A percentile compares a stretch with the other conserved stretches of the same genome.
Conservation (phyloP, 2,329 filamentous ascomycete genomes). For the Dothidotthia symphoricarpi region DNA sequence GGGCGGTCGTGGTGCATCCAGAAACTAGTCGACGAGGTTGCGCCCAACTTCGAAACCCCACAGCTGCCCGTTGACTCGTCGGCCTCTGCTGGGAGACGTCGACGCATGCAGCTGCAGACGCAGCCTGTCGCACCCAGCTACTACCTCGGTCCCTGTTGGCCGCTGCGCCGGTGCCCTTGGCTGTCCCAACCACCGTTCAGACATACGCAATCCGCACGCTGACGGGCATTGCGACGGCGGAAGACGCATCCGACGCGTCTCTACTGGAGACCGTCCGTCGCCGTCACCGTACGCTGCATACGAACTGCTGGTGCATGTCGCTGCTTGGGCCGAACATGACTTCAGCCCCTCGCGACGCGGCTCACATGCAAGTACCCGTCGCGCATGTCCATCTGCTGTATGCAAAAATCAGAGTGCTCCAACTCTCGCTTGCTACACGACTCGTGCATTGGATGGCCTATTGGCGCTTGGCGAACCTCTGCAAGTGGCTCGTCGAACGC, state of each 20-base stretch:
- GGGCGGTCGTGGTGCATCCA: constrained; percentile 15
- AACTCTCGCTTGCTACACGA: constrained; percentile 24
- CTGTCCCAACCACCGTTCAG: too few relatives aligned
- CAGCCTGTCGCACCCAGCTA: neutral
- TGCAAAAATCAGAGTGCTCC: too few relatives aligned
- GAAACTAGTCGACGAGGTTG: constrained; percentile 11
- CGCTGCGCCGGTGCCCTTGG: too few relatives aligned
- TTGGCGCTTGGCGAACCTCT: constrained; percentile 19
- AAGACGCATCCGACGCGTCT: too few relatives aligned
- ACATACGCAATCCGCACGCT: too few relatives aligned
- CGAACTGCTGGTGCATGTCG: too few relatives aligned
- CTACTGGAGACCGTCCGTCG: too few relatives aligned
- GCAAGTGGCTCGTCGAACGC: constrained; percentile 19
- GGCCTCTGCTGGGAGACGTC: constrained; percentile 16
- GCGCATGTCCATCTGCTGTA: neutral
- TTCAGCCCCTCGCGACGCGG: constrained; percentile 11
- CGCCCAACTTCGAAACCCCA: constrained; percentile 28
- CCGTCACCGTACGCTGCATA: too few relatives aligned
- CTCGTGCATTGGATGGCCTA: too few relatives aligned
- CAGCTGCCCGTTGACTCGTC: constrained; percentile 23
- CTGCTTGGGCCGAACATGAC: too few relatives aligned
- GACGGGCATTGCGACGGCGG: too few relatives aligned
- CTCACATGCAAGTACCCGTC: constrained; percentile 19
- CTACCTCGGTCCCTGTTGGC: constrained; percentile 3
- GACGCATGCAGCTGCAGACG: constrained; percentile 9